Conservation (phyloP, 805 yeast genomes). For the Pichia insulana region DNA sequence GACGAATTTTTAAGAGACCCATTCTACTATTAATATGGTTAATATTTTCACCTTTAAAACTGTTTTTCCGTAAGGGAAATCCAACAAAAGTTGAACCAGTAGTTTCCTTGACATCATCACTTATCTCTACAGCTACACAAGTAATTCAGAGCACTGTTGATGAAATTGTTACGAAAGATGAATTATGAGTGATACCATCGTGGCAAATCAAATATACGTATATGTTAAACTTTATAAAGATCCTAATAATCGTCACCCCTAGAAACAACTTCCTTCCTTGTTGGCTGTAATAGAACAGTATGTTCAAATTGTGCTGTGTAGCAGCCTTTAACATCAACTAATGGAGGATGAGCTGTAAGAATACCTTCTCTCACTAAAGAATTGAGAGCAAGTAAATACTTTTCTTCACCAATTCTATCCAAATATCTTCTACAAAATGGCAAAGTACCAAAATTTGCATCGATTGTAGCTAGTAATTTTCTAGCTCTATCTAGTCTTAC, state of each 20-base stretch:
- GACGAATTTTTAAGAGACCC: slow-evolving; percentile 39
- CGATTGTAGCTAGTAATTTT: slow-evolving; percentile 58
- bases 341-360: slow-evolving; percentile 92
- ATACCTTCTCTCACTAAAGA: slow-evolving; percentile 76
- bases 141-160: background rate
- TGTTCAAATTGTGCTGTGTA: slow-evolving; percentile 97
- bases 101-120: background rate
- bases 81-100: background rate
- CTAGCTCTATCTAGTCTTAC: slow-evolving; percentile 60
- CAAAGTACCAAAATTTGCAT: slow-evolving; percentile 80
- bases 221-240: too few species aligned
- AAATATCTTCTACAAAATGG: slow-evolving; percentile 96
- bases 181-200: slow-evolving; percentile 6
- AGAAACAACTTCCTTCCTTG: slow-evolving; percentile 87
- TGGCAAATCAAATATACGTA: too few species aligned
- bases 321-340: slow-evolving; percentile 71
- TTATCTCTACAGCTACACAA: background rate
- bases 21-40: slow-evolving; percentile 39
- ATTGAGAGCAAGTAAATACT: slow-evolving; percentile 80
- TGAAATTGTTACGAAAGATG: slow-evolving; percentile 8
- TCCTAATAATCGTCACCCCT: slow-evolving; percentile 86
- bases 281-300: slow-evolving; percentile 83
- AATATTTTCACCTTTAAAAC: slow-evolving; percentile 19
- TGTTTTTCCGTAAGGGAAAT: slow-evolving; percentile 7
- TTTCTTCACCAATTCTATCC: slow-evolving; percentile 87